Base-by-base conservation (phyloP, 1,284 basidiomycete species). In the Rhodotorula sp. region DNA sequence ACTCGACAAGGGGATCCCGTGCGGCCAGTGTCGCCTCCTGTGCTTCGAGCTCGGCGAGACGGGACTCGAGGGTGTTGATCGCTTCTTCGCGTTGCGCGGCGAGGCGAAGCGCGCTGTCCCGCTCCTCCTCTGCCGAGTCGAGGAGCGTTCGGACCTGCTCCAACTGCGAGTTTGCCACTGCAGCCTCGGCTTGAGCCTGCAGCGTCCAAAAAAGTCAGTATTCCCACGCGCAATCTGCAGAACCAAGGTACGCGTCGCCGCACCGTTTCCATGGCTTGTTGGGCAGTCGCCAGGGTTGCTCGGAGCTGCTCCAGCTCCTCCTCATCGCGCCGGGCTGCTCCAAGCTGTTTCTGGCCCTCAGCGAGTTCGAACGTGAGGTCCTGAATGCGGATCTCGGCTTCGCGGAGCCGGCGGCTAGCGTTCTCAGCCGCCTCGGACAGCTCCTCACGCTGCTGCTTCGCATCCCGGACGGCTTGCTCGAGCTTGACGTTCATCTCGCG, bases 401-500 rank as follows among this genome's bases (percentile, higher is more conserved):
- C 50, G 43, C 28, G 28, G 5, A 66, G 47, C 34, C 49, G 56
- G 48, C 43, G 64, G 47, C 28, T 34, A 10, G 61, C 52, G 3
- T 12, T 8, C 28, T 57, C 57, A 14, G 60, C 23, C 15, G 63
- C 67, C 19, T 69, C 64, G 18, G 59, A 49, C 18, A 60, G 28
- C 21, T 50, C 21, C 31, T 48, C 58, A 38, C 50, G 66, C 43
- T 70, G 64, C 48, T 43, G 31, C 49, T 56, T 52, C 2, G 63
- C 66, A n/a, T 60, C 31, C 8, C 62, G 55, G 31, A 68, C 34
- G 28, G 62, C 57, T 15, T 63, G 60, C 52, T 64, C 65, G 8
- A 62, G 60, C 62, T 62, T 67, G 34, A 26, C 62, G 31, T 67
- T 67, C 60, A 52, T 62, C 31, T 73, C 68, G 56, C 56, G 48